A percentile compares a stretch with the other conserved stretches of the same genome.
phyloP scores from a whole-genome alignment of 208 protist species.

The Leishmania braziliensis region DNA sequence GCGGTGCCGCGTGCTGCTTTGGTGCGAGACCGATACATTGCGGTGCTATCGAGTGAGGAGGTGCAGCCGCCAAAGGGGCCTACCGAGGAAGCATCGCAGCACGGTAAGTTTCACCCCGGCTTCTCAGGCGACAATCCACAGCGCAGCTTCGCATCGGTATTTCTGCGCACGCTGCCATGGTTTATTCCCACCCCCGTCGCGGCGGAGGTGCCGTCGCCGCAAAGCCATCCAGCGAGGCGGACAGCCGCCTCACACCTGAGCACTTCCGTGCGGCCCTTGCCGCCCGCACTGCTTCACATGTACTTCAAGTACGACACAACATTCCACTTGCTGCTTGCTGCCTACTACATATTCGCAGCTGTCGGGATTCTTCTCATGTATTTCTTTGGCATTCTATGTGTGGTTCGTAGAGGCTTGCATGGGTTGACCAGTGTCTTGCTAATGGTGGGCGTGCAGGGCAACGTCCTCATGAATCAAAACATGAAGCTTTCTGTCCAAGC shows the following conservation, averaged over 20 bases:
- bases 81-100: neutral
- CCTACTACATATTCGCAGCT: neutral
- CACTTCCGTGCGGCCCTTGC: neutral
- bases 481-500: neutral
- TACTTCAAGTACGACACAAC: neutral
- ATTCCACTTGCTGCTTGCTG: neutral
- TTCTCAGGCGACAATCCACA: neutral
- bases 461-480: conserved; percentile 3
- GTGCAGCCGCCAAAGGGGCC: neutral
- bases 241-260: neutral
- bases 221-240: neutral
- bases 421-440: neutral
- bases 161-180: neutral
- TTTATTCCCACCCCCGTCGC: neutral
- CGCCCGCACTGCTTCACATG: conserved; percentile 5
- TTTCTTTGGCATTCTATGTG: conserved; percentile 2
- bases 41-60: conserved; percentile 2
- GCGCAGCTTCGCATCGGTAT: neutral
- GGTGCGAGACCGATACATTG: neutral
- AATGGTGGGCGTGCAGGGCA: neutral
- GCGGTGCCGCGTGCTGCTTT: neutral
- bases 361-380: neutral
- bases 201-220: neutral
- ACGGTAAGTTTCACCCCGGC: neutral
- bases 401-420: neutral